Conservation (phyloP, 768 basidiomycete genomes). For the Leccinum pellstonianum region DNA sequence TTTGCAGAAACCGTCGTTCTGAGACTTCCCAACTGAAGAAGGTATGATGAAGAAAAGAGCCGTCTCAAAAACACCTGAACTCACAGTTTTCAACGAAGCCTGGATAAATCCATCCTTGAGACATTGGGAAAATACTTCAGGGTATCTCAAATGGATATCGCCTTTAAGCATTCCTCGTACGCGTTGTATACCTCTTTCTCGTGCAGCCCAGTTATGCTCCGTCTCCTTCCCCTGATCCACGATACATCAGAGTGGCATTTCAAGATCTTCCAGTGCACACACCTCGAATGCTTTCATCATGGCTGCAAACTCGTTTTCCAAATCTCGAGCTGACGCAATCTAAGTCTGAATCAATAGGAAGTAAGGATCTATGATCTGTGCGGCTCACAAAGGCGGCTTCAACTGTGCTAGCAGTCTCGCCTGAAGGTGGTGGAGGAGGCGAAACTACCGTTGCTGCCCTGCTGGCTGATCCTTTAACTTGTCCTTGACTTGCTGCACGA, state of each 20-base stretch:
- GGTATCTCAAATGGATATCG: constrained; percentile 71
- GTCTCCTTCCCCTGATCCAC: constrained; percentile 85
- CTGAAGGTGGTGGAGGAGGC: constrained; percentile 40
- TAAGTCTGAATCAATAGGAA: constrained; percentile 28
- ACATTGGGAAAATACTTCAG: constrained; percentile 69
- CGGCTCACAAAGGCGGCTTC: constrained; percentile 67
- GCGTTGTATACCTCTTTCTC: constrained; percentile 73
- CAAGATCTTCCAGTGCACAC: constrained; percentile 15
- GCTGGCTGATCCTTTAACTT: constrained; percentile 56
- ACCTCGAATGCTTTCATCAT: constrained; percentile 86
- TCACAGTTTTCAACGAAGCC: constrained; percentile 80
- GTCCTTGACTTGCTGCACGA: constrained; percentile 50
- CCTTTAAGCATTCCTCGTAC: constrained; percentile 91
- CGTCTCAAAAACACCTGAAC: constrained; percentile 26
- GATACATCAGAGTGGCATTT: background rate
- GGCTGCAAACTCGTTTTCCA: constrained; percentile 78
- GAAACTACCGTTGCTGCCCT: constrained; percentile 49
- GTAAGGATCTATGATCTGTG: background rate
- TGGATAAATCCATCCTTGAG: constrained; percentile 80
- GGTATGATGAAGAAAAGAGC: background rate
- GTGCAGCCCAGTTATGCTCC: constrained; percentile 89
- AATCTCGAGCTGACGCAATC: constrained; percentile 83
- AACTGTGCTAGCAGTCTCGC: constrained; percentile 47
- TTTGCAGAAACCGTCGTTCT: constrained; percentile 87
- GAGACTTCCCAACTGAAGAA: constrained; percentile 71